Evolutionary conservation across 345 rosid genomes (phyloP), one percentile per base, ranked within the genome.

Genomic region (Kernera saxatilis): DNA sequence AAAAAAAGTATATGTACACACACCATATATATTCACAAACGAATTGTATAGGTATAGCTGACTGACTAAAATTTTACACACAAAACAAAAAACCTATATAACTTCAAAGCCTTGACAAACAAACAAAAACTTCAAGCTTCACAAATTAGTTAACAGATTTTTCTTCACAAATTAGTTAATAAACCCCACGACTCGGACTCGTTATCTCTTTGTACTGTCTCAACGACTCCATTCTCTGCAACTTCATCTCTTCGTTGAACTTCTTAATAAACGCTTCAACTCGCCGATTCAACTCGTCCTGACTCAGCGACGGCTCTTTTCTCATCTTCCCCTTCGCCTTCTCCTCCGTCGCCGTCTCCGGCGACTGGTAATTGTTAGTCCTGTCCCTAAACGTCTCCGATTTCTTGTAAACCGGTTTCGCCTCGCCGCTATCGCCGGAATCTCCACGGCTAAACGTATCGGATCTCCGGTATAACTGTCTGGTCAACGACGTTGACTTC

Each of bases 251-350:
- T 22, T 92, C 90, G 8, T 92, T 85, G 30, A 85, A 82, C 83
- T 92, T 92, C 64, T 73, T 85, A 13, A 92, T 92, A 59, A 92
- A 92, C 78, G 83, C 93, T 36, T 92, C 98, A 0, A 83, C 98
- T 61, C 94, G 82, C 37, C 86, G 82, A 76, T 92, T 92, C 85
- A 92, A 80, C 84, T 92, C 98, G 60, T 92, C 98, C 72, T 86
- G 89, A 79, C 88, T 64, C 84, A 83, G 74, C 14, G 96, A 92
- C 74, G 86, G 81, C 49, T 82, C 92, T 58, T 78, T 85, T 62
- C 77, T 81, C 64, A 87, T 53, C 84, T 54, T 54, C 41, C 15
- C 27, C 18, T 56, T 54, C 11, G 25, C 36, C 36, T 6, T 27
- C 35, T 1, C 58, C 37, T 7, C 6, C 75, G 59, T 9, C 75